Percentiles rank a stretch among this genome's conserved stretches.
phyloP scores from a whole-genome alignment of 768 basidiomycete species.

The Termitomyces sp. region DNA sequence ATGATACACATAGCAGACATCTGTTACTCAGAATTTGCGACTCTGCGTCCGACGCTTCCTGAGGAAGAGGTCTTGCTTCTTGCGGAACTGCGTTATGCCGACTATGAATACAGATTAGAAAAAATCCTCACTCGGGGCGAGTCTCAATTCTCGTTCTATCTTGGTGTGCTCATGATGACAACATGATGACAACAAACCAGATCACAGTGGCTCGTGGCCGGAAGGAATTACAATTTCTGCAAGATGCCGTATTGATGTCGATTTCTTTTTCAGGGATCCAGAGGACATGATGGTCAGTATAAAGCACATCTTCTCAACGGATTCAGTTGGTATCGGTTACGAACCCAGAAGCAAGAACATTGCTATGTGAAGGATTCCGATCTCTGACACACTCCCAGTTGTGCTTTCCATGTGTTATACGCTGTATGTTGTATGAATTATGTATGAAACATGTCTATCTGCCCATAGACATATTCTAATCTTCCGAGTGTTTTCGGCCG shows the following conservation, averaged over 20 bases:
- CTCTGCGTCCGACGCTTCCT: background rate
- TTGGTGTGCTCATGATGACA: background rate
- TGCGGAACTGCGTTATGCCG: background rate
- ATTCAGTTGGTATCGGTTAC: background rate
- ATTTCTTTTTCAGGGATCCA: background rate
- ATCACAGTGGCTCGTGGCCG: background rate
- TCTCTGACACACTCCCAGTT: background rate
- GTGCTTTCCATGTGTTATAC: background rate
- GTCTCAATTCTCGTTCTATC: background rate
- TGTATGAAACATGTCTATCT: background rate
- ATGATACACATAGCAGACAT: background rate
- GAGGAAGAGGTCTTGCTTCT: background rate
- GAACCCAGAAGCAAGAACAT: background rate
- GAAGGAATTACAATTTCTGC: background rate
- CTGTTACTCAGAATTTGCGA: background rate
- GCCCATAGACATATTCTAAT: background rate
- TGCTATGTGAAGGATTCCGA: background rate
- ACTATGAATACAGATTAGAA: background rate
- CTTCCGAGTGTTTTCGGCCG: background rate
- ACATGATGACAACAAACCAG: background rate
- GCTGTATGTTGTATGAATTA: background rate
- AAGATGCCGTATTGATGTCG: background rate
- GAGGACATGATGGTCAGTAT: background rate
- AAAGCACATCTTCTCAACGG: background rate
- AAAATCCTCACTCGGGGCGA: background rate